phyloP scores from a whole-genome alignment of 345 rosid species.

The Odontarrhena argentea region DNA sequence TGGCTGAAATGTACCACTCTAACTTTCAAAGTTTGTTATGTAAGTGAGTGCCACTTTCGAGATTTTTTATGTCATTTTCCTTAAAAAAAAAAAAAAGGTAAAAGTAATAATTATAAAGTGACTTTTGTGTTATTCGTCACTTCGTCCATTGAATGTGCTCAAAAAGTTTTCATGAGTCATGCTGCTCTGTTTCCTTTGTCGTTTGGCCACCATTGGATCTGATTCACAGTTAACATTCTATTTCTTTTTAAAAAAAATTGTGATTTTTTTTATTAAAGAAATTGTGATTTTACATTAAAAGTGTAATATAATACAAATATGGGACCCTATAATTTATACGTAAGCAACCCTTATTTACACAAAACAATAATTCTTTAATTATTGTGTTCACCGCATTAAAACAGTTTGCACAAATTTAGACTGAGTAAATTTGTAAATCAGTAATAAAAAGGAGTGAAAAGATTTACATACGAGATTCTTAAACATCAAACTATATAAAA shows the following conservation, averaged over 20 bases:
- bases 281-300: conserved; percentile 6
- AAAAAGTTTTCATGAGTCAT: conserved; percentile 20
- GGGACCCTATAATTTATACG: not conserved
- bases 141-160: conserved; percentile 32
- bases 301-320: too few species aligned
- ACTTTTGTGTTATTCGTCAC: conserved; percentile 18
- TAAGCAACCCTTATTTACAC: not conserved
- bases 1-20: too few species aligned
- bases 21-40: too few species aligned
- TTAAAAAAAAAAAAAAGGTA: not conserved
- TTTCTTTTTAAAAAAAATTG: not conserved
- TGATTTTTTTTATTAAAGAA: not conserved
- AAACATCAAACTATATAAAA: not conserved
- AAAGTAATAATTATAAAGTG: conserved; percentile 13
- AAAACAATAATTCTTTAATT: not conserved
- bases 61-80: too few species aligned
- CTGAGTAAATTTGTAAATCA: not conserved
- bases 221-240: conserved; percentile 27
- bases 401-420: not conserved
- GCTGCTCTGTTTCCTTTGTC: conserved; percentile 1
- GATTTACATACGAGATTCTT: not conserved
- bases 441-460: not conserved
- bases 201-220: conserved; percentile 22
- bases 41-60: too few species aligned
- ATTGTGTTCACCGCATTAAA: not conserved